Evolutionary conservation across 2,329 filamentous ascomycete genomes (phyloP).

Genomic region (Macrophomina pseudophaseolina): DNA sequence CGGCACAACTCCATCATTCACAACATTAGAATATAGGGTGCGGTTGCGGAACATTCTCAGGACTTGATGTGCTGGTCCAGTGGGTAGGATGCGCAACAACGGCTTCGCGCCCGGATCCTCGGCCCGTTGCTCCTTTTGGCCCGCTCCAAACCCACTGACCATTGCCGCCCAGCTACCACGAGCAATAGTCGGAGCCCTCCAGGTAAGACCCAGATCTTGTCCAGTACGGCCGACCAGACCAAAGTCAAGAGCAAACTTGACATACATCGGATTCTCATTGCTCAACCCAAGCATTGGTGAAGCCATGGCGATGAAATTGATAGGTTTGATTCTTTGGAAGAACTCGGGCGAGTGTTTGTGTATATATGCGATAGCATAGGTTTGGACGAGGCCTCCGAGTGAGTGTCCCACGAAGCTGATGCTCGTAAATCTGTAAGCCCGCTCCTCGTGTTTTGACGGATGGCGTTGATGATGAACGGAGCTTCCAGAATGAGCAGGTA

Average conservation of each 20-base stretch:
- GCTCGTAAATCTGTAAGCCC: slow-evolving; percentile 83
- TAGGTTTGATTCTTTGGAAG: slow-evolving; percentile 81
- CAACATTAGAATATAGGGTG: slow-evolving; percentile 94
- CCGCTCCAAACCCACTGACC: slow-evolving; percentile 76
- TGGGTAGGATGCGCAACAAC: slow-evolving; percentile 84
- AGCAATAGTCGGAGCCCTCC: slow-evolving; percentile 85
- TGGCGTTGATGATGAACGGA: slow-evolving; percentile 59
- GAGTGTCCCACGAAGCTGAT: slow-evolving; percentile 96
- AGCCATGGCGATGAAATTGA: slow-evolving; percentile 90
- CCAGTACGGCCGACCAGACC: slow-evolving; percentile 95
- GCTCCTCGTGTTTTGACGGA: slow-evolving; percentile 50
- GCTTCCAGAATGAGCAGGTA: slow-evolving; percentile 65
- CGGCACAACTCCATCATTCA: slow-evolving; percentile 96
- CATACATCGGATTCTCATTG: slow-evolving; percentile 96
- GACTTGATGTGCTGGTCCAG: slow-evolving; percentile 86
- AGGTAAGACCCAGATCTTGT: slow-evolving; percentile 91
- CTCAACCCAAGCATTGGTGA: slow-evolving; percentile 89
- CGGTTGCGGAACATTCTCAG: slow-evolving; percentile 87
- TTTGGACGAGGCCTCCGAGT: slow-evolving; percentile 86
- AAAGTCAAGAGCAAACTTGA: slow-evolving; percentile 96
- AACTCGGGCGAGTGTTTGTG: slow-evolving; percentile 94
- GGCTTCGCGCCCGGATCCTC: slow-evolving; percentile 85
- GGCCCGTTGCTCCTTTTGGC: slow-evolving; percentile 58
- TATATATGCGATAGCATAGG: slow-evolving; percentile 94
- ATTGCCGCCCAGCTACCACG: slow-evolving; percentile 88